Base-by-base conservation (phyloP, 2,329 filamentous ascomycete species). In the Coniella vitis region DNA sequence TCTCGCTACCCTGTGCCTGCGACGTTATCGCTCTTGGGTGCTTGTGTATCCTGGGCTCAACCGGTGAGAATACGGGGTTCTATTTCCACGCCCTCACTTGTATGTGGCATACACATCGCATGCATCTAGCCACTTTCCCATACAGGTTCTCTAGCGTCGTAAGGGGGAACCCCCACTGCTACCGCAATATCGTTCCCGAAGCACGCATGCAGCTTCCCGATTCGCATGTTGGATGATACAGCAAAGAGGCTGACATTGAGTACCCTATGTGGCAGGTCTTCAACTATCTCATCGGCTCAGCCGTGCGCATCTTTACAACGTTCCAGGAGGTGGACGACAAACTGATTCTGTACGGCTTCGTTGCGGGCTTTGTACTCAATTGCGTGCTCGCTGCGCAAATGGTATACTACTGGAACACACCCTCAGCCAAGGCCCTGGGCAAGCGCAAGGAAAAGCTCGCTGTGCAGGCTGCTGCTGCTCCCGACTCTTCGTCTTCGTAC, bases 301-400 rank as follows among this genome's bases (percentile, higher is more conserved):
- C 97, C 51, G 87, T 89, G 21, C 87, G 93, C 64, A 95, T 98
- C 71, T 98, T 96, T 69, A 98, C 93, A 29, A 98, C 94, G 8
- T 74, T 98, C 50, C 90, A 97, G 63, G 93, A 98, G 73, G 93
- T 98, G 52, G 87, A 95, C 65, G 93, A 98, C 69, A 90, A 90
- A 69, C 76, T 97, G 51, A 97, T 98, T 60, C 78, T 98, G 21
- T 97, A 95, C 70, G 87, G 90, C 44, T 97, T 95, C 74, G 71
- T 97, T 48, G 88, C 90, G 7, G 93, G 90, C 22, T 96, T 96
- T 65, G 70, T 75, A n/a, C 79, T 98, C 59, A 98, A 98, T 68
- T 75, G 83, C 50, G 78, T 98, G 49, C 75, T 98, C 50, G 90
- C 90, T 13, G 69, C 77, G 35, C 93, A 98, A 73, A 93, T 98